Evolutionary conservation across 441 rosid species (phyloP).

Genomic region (Sinapis alba): DNA sequence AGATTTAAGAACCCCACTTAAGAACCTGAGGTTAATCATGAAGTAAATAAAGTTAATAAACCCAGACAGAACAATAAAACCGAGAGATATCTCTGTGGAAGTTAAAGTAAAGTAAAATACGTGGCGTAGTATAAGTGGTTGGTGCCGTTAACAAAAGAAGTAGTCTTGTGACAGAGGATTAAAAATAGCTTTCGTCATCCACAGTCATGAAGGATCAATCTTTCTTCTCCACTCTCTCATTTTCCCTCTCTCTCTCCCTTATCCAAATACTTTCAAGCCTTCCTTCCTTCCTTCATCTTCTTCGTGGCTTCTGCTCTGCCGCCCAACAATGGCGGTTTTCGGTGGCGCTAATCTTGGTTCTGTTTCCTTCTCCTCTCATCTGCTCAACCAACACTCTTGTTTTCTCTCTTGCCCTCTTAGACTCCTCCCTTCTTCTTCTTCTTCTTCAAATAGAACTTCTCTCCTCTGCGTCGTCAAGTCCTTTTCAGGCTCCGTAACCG

Average conservation of each 20-base stretch:
- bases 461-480: slow-evolving; percentile 36
- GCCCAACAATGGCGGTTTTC: slow-evolving; percentile 42
- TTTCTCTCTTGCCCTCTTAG: slow-evolving; percentile 35
- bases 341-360: slow-evolving; percentile 48
- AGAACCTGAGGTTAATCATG: too few relatives aligned
- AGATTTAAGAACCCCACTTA: too few relatives aligned
- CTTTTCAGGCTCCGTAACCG: slow-evolving; percentile 42
- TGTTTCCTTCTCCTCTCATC: slow-evolving; percentile 39
- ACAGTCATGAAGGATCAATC: neutral
- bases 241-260: neutral
- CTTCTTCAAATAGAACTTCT: slow-evolving; percentile 23
- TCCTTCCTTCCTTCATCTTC: neutral
- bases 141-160: neutral
- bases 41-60: too few relatives aligned
- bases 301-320: slow-evolving; percentile 29
- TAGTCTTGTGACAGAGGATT: neutral
- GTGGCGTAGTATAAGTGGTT: neutral
- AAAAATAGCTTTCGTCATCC: neutral
- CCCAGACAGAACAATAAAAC: too few relatives aligned
- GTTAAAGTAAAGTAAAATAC: neutral
- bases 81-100: too few relatives aligned
- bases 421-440: slow-evolving; percentile 26
- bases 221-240: slow-evolving; percentile 27
- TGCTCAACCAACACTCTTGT: slow-evolving; percentile 36
- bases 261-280: slow-evolving; percentile 30